These are phyloP conservation scores for Boletus smithii DNA, from an alignment of 1,284 basidiomycete genomes.

Conservation along the genomic window DNA sequence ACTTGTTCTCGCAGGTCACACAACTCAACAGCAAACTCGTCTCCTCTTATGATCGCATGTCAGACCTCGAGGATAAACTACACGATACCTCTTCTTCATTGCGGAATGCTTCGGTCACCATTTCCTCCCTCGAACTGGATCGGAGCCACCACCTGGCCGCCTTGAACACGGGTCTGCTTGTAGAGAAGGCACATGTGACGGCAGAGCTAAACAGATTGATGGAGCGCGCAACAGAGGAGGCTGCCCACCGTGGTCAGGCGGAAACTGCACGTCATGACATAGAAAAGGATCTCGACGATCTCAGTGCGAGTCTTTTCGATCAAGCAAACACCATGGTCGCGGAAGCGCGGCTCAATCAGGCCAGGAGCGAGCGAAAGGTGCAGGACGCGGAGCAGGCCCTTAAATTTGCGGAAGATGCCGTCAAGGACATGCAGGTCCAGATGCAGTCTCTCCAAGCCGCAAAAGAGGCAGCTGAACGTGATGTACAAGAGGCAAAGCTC, in stretches of 20 bases:
- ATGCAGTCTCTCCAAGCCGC: slow-evolving; percentile 72
- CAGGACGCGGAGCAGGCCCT: slow-evolving; percentile 78
- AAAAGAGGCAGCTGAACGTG: slow-evolving; percentile 56
- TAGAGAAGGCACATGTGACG: slow-evolving; percentile 90
- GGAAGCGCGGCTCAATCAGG: slow-evolving; percentile 74
- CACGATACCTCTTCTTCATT: slow-evolving; percentile 61
- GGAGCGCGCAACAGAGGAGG: slow-evolving; percentile 92
- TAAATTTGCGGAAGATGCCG: slow-evolving; percentile 81
- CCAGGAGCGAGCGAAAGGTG: slow-evolving; percentile 80
- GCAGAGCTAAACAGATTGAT: slow-evolving; percentile 91
- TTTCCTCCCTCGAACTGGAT: slow-evolving; percentile 71
- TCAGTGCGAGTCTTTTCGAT: slow-evolving; percentile 83
- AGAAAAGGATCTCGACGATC: slow-evolving; percentile 88
- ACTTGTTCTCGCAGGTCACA: slow-evolving; percentile 86
- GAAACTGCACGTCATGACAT: slow-evolving; percentile 81
- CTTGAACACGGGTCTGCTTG: slow-evolving; percentile 84
- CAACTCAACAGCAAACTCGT: slow-evolving; percentile 93
- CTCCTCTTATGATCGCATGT: slow-evolving; percentile 85
- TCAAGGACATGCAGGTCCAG: slow-evolving; percentile 80
- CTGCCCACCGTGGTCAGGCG: slow-evolving; percentile 85
- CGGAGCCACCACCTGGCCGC: slow-evolving; percentile 75
- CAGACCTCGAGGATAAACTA: slow-evolving; percentile 89
- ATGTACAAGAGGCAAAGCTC: slow-evolving; percentile 45
- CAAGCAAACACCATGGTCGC: slow-evolving; percentile 95
- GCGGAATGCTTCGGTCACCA: slow-evolving; percentile 57